Conservation (phyloP, 495 filamentous ascomycete genomes). For the Penicillium mononematosum region DNA sequence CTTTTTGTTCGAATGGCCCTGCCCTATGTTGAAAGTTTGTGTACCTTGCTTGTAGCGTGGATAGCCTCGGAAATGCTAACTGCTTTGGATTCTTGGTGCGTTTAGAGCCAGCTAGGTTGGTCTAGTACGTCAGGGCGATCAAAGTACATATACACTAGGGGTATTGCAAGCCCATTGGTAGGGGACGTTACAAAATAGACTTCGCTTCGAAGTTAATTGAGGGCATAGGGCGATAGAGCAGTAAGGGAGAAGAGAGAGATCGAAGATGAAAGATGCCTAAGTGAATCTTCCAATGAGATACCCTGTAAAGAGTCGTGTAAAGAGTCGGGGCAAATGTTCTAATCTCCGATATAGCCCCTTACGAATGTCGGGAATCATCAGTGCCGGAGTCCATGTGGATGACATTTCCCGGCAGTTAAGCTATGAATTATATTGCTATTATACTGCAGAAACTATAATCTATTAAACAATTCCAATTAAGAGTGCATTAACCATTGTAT, state of each 20-base stretch:
- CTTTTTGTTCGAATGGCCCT: background rate
- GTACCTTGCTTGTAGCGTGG: background rate
- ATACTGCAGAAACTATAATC: too few species aligned
- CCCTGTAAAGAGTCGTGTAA: background rate
- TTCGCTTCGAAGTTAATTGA: background rate
- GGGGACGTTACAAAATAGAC: background rate
- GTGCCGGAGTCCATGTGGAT: background rate
- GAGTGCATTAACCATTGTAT: background rate
- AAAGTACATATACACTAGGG: background rate
- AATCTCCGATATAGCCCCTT: background rate
- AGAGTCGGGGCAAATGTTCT: background rate
- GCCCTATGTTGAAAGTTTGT: background rate
- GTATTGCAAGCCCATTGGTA: background rate
- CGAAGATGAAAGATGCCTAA: background rate
- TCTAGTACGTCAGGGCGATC: background rate
- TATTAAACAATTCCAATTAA: background rate
- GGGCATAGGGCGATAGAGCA: background rate
- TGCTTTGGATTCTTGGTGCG: background rate
- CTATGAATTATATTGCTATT: too few species aligned
- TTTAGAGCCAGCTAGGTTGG: background rate
- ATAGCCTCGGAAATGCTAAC: background rate
- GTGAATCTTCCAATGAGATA: background rate
- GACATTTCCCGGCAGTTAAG: background rate
- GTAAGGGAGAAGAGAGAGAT: background rate
- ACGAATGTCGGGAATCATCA: background rate